Conservation (phyloP, 106 monocot genomes). For the Posidonia australis region DNA sequence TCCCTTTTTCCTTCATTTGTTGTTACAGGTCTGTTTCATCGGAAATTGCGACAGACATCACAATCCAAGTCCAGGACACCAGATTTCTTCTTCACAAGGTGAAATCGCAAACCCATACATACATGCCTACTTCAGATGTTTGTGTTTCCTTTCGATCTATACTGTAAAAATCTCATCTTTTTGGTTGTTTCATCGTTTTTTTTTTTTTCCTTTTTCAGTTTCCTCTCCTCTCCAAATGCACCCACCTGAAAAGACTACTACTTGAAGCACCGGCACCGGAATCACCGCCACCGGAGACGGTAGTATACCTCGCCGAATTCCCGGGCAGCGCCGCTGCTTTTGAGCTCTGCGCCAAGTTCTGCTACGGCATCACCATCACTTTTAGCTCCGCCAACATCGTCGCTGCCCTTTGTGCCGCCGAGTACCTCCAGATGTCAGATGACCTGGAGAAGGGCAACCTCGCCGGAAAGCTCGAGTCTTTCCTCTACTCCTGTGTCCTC, state of each 20-base stretch:
- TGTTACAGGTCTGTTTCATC: constrained; percentile 49
- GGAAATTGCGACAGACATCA: constrained; percentile 65
- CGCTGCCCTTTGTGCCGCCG: constrained; percentile 50
- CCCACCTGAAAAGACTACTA: constrained; percentile 23
- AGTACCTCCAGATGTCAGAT: constrained; percentile 63
- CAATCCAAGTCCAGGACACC: constrained; percentile 44
- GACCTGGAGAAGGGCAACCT: constrained; percentile 56
- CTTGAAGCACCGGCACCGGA: constrained; percentile 10
- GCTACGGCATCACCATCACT: constrained; percentile 71
- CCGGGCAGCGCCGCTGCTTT: constrained; percentile 75
- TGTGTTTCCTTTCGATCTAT: neutral
- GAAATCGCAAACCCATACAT: neutral
- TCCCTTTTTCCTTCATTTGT: neutral
- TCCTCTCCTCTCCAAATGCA: constrained; percentile 76
- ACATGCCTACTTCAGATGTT: neutral
- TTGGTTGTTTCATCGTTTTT: neutral
- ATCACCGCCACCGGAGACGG: neutral
- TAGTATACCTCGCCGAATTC: constrained; percentile 43
- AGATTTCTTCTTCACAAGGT: constrained; percentile 81
- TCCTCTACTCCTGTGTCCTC: constrained; percentile 71
- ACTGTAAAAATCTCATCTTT: neutral
- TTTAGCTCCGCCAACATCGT: constrained; percentile 63
- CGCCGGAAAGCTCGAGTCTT: constrained; percentile 55
- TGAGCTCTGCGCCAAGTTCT: constrained; percentile 81
- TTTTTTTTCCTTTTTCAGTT: constrained; percentile 48